These are phyloP conservation scores for Picochlorum sp. DNA, from an alignment of 139 green algal species.

Conservation along the genomic window DNA sequence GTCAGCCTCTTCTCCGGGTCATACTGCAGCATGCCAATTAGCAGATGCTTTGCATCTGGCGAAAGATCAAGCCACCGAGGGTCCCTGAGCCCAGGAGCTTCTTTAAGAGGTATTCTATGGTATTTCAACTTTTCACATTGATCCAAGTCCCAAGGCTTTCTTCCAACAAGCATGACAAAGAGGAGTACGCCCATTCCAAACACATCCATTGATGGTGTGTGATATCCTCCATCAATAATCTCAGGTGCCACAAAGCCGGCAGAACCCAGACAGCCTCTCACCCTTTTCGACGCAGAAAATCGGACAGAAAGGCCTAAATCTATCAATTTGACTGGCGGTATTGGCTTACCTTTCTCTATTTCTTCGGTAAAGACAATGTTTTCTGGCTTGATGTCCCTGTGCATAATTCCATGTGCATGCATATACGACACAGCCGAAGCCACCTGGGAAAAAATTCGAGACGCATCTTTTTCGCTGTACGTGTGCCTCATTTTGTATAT, in stretches of 20 bases:
- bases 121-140: conserved; percentile 39
- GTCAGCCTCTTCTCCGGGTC: conserved; percentile 39
- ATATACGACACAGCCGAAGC: conserved; percentile 27
- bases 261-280: conserved; percentile 22
- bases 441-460: conserved; percentile 35
- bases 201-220: conserved; percentile 43
- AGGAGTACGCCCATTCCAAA: conserved; percentile 39
- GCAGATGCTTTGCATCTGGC: conserved; percentile 38
- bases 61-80: conserved; percentile 35
- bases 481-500: conserved; percentile 30
- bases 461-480: conserved; percentile 41
- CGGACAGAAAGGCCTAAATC: conserved; percentile 42
- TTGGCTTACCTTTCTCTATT: background rate
- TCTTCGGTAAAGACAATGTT: conserved; percentile 38
- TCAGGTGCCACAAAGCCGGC: conserved; percentile 46
- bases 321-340: conserved; percentile 34
- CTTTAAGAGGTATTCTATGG: conserved; percentile 16
- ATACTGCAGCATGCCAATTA: conserved; percentile 38
- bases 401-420: conserved; percentile 34
- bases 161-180: conserved; percentile 47
- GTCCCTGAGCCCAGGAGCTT: conserved; percentile 36
- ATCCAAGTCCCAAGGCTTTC: conserved; percentile 45
- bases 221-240: conserved; percentile 21
- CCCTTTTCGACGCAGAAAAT: conserved; percentile 18
- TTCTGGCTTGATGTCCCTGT: conserved; percentile 53